Conservation (phyloP, 1,284 basidiomycete genomes). For the Ganoderma multipileum region DNA sequence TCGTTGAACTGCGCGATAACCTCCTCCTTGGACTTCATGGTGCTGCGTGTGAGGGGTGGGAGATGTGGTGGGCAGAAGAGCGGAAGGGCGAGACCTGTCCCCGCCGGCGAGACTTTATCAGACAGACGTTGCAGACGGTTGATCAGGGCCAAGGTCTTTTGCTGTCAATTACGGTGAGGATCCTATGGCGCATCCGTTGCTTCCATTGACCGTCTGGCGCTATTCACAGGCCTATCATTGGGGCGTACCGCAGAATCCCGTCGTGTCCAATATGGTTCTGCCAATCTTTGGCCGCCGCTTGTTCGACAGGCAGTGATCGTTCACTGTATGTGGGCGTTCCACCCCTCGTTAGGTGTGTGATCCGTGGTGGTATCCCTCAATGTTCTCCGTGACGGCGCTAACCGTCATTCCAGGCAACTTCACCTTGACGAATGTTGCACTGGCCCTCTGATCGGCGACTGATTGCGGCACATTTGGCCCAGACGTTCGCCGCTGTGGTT, state of each 20-base stretch:
- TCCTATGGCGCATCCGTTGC: not conserved
- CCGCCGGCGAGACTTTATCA: not conserved
- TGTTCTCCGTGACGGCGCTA: not conserved
- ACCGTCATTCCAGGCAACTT: not conserved
- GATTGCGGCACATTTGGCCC: not conserved
- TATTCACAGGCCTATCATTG: conserved; percentile 2
- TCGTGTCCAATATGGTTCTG: not conserved
- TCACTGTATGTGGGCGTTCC: not conserved
- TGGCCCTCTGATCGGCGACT: not conserved
- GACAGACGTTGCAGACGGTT: not conserved
- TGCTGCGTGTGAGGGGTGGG: not conserved
- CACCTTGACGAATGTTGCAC: not conserved
- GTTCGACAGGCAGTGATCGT: not conserved
- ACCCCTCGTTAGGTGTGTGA: not conserved
- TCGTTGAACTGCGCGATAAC: conserved; percentile 39
- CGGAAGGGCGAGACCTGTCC: not conserved
- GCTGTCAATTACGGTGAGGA: conserved; percentile 9
- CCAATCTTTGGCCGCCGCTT: not conserved
- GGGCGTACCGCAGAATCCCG: not conserved
- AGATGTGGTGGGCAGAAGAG: not conserved
- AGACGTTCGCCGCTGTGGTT: not conserved
- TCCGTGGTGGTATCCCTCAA: not conserved
- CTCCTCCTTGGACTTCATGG: conserved; percentile 35
- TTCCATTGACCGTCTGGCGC: conserved; percentile 19
- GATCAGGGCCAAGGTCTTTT: not conserved